Conservation (phyloP, 2,329 filamentous ascomycete genomes). For the Claviceps maximensis region DNA sequence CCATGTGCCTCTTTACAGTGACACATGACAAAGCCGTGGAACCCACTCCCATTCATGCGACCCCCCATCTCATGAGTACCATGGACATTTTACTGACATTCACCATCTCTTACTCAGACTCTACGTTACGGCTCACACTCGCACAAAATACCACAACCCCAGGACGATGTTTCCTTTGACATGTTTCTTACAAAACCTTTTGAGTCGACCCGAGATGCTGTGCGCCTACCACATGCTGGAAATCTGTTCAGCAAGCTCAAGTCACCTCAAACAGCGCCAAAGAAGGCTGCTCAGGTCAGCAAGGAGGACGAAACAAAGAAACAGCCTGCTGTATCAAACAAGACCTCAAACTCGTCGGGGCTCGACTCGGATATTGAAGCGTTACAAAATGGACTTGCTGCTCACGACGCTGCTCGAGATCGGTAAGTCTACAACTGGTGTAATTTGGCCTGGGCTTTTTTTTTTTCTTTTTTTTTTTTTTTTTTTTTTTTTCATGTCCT, state of each 20-base stretch:
- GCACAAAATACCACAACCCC: conserved; percentile 30
- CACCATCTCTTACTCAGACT: conserved; percentile 25
- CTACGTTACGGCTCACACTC: conserved; percentile 40
- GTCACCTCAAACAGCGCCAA: conserved; percentile 7
- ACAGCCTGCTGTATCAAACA: conserved; percentile 19
- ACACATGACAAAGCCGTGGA: conserved; percentile 7
- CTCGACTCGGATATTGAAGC: conserved; percentile 36
- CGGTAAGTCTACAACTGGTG: conserved; percentile 16
- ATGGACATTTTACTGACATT: not conserved
- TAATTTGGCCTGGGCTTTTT: not conserved
- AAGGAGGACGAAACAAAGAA: conserved; percentile 18
- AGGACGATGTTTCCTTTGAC: conserved; percentile 38
- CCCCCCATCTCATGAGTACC: not conserved
- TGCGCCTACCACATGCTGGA: conserved; percentile 37
- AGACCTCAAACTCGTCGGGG: conserved; percentile 25
- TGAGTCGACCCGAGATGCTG: conserved; percentile 31
- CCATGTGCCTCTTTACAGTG: not conserved
- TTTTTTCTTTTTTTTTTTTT: not conserved
- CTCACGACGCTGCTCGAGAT: conserved; percentile 22
- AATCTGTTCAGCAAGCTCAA: conserved; percentile 34
- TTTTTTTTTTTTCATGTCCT: not conserved
- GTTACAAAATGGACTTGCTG: conserved; percentile 29
- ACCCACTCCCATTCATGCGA: not conserved
- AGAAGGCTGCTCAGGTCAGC: conserved; percentile 16
- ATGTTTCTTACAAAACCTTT: conserved; percentile 42